Percentiles rank a stretch among this genome's conserved stretches.
Conservation (phyloP, 2,329 filamentous ascomycete species). For the Penicillium sumatraense region DNA sequence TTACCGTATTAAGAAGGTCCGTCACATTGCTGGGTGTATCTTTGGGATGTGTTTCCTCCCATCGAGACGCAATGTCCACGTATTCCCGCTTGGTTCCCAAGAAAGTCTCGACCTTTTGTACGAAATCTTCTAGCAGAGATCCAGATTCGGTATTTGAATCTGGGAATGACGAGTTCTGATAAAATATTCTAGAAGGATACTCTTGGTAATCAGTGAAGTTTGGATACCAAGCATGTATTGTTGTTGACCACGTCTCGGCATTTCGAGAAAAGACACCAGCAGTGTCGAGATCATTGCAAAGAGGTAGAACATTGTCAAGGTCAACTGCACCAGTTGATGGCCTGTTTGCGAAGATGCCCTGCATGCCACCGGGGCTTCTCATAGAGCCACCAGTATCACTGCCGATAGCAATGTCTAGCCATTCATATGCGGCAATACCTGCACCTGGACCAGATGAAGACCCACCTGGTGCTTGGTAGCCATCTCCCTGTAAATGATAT, state of each 20-base stretch:
- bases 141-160: conserved; percentile 25
- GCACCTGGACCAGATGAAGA: conserved; percentile 31
- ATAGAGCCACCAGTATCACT: conserved; percentile 48
- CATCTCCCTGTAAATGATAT: conserved; percentile 31
- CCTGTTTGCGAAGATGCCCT: conserved; percentile 57
- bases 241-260: conserved; percentile 21
- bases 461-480: conserved; percentile 36
- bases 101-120: conserved; percentile 28
- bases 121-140: conserved; percentile 27
- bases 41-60: conserved; percentile 31
- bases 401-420: conserved; percentile 56
- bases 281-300: conserved; percentile 51
- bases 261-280: conserved; percentile 46
- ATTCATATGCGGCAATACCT: conserved; percentile 40
- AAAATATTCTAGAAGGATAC: conserved; percentile 26
- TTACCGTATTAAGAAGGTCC: conserved; percentile 1
- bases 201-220: conserved; percentile 22
- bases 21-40: conserved; percentile 23
- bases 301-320: conserved; percentile 55
- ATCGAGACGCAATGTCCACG: conserved; percentile 14
- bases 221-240: conserved; percentile 23
- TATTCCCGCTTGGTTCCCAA: conserved; percentile 28
- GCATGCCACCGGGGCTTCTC: conserved; percentile 52
- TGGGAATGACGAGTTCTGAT: conserved; percentile 17
- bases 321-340: conserved; percentile 53